These are phyloP conservation scores for Coemansia sp. DNA, from an alignment of 192 early-diverging fungal species.

Conservation along the genomic window DNA sequence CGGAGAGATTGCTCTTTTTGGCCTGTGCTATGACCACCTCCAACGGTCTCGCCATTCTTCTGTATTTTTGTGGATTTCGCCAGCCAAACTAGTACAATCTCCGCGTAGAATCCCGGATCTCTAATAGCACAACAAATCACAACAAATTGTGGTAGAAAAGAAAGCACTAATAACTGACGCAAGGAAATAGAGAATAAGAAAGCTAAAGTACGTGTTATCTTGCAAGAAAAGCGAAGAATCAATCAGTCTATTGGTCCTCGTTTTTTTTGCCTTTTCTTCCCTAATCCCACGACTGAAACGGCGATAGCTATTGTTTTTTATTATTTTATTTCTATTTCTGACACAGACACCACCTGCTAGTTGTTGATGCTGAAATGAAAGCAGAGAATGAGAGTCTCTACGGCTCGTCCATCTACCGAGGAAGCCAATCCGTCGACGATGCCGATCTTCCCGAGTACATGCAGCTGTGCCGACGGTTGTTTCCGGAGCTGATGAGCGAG, in stretches of 20 bases:
- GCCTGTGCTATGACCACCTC: constrained; percentile 16
- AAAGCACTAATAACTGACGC: too few species aligned
- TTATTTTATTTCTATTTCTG: constrained; percentile 2
- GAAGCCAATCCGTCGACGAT: constrained; percentile 35
- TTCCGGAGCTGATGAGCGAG: constrained; percentile 23
- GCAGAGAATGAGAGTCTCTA: constrained; percentile 47
- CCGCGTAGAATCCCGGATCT: too few species aligned
- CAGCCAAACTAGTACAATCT: too few species aligned
- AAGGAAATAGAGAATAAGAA: too few species aligned
- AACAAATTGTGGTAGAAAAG: too few species aligned
- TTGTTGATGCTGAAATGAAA: constrained; percentile 13
- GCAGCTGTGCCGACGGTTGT: constrained; percentile 45
- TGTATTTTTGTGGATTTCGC: background rate
- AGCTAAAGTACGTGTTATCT: too few species aligned
- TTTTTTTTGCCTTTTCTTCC: background rate
- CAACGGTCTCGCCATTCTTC: constrained; percentile 25
- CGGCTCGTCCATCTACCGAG: constrained; percentile 45
- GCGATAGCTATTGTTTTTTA: background rate
- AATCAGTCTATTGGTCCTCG: too few species aligned
- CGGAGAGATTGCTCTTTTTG: constrained; percentile 27
- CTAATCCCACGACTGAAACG: background rate
- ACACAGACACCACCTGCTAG: background rate
- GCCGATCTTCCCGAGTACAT: constrained; percentile 47
- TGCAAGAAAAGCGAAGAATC: too few species aligned
- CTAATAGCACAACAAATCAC: too few species aligned